Evolutionary conservation across 2,329 filamentous ascomycete genomes (phyloP).

Genomic region (Colletotrichum abscissum): DNA sequence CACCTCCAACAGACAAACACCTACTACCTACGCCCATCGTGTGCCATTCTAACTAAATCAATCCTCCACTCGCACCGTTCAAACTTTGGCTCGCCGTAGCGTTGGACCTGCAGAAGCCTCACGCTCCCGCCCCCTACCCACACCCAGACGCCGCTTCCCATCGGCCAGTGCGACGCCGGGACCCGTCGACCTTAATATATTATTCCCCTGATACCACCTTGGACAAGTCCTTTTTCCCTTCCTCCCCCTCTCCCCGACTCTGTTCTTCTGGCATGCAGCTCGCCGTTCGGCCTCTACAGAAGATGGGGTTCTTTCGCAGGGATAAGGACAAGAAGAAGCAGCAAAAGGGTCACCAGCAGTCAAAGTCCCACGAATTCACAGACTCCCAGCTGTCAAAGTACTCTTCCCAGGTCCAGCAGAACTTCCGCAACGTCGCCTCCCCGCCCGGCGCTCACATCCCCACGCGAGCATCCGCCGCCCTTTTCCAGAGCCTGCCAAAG

Average conservation of each 20-base stretch:
- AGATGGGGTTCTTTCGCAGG: slow-evolving; percentile 33
- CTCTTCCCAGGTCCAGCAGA: slow-evolving; percentile 32
- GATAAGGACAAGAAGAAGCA: slow-evolving; percentile 38
- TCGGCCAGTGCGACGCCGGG: slow-evolving; percentile 25
- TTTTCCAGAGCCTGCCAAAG: slow-evolving; percentile 69
- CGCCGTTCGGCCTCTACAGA: slow-evolving; percentile 33
- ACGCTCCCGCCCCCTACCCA: slow-evolving; percentile 15
- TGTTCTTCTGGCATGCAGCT: slow-evolving; percentile 29
- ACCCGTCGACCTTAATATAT: slow-evolving; percentile 33
- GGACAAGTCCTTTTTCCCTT: slow-evolving; percentile 1
- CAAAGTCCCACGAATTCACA: slow-evolving; percentile 23
- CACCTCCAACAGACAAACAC: not conserved
- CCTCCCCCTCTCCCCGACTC: not conserved
- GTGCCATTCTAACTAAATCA: not conserved
- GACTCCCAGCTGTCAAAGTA: slow-evolving; percentile 31
- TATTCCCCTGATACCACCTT: slow-evolving; percentile 27
- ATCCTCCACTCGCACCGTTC: slow-evolving; percentile 3
- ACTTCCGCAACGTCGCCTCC: slow-evolving; percentile 27
- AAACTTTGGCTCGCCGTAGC: slow-evolving; percentile 23
- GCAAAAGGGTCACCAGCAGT: slow-evolving; percentile 13
- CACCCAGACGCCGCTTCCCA: slow-evolving; percentile 23
- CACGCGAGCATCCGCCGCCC: slow-evolving; percentile 52
- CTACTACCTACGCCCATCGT: no score
- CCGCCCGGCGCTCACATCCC: slow-evolving; percentile 45
- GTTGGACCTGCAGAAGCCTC: slow-evolving; percentile 31